Percentiles rank a stretch among this genome's conserved stretches.
Conservation (phyloP, 2,329 filamentous ascomycete species). For the Fusarium metavorans region DNA sequence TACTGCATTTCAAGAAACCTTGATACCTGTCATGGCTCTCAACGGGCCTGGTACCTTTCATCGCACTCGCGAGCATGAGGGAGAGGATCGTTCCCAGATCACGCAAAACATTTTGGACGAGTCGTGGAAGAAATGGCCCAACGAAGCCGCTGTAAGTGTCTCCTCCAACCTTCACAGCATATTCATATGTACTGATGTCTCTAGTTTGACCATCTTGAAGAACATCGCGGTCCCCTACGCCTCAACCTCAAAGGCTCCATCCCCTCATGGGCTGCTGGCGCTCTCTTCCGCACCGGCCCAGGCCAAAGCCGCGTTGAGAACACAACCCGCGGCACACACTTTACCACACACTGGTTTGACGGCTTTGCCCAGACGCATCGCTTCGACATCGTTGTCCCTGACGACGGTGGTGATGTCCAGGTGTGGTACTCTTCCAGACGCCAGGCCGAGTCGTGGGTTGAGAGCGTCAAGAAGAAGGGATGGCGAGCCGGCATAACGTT, state of each 20-base stretch:
- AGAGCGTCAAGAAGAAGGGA: slow-evolving; percentile 71
- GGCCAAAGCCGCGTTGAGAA: slow-evolving; percentile 72
- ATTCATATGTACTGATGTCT: not conserved
- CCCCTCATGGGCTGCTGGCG: slow-evolving; percentile 77
- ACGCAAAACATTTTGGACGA: slow-evolving; percentile 44
- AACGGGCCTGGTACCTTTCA: slow-evolving; percentile 42
- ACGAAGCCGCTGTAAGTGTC: slow-evolving; percentile 58
- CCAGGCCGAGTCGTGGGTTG: slow-evolving; percentile 73
- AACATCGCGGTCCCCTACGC: slow-evolving; percentile 73
- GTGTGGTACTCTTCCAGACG: slow-evolving; percentile 80
- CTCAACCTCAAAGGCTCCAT: slow-evolving; percentile 74
- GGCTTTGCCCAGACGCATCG: slow-evolving; percentile 78
- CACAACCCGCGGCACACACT: slow-evolving; percentile 69
- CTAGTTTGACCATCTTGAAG: slow-evolving; percentile 76
- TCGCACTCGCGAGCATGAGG: slow-evolving; percentile 46
- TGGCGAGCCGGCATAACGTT: slow-evolving; percentile 71
- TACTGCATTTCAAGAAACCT: not conserved
- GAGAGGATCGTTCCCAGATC: slow-evolving; percentile 39
- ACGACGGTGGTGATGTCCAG: slow-evolving; percentile 39
- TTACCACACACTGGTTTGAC: slow-evolving; percentile 84
- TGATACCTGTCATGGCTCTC: slow-evolving; percentile 38
- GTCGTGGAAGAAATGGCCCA: slow-evolving; percentile 60
- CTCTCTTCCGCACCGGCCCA: slow-evolving; percentile 80
- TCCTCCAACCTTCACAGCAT: rapidly evolving
- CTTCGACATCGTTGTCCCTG: slow-evolving; percentile 72